Conservation (phyloP, 495 filamentous ascomycete genomes). For the Hypoxylon rickii region DNA sequence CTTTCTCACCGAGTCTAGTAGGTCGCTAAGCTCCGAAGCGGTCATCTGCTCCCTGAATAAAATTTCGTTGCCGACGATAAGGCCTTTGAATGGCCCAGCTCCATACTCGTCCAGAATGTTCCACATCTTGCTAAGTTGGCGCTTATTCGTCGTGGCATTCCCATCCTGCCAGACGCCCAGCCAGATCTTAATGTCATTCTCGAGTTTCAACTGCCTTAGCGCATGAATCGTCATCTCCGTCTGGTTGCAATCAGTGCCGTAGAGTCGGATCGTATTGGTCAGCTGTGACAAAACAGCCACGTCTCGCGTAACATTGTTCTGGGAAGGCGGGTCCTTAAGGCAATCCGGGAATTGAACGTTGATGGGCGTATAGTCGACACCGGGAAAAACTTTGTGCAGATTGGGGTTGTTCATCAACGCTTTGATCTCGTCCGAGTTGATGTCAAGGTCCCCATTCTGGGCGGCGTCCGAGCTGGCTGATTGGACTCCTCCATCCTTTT, state of each 20-base stretch:
- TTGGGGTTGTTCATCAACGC: constrained; percentile 75
- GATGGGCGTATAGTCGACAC: constrained; percentile 95
- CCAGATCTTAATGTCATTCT: constrained; percentile 84
- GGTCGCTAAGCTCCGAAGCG: constrained; percentile 61
- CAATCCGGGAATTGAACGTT: constrained; percentile 91
- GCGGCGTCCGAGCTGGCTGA: constrained; percentile 50
- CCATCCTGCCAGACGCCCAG: constrained; percentile 91
- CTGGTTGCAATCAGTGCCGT: constrained; percentile 98
- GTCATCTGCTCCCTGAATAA: constrained; percentile 80
- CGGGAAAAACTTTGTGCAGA: constrained; percentile 92
- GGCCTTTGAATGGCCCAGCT: constrained; percentile 72
- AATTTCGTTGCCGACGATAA: constrained; percentile 95
- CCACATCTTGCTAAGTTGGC: constrained; percentile 83
- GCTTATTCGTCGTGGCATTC: constrained; percentile 80
- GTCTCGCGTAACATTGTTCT: constrained; percentile 94
- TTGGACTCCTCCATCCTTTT: constrained; percentile 28
- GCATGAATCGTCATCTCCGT: constrained; percentile 92
- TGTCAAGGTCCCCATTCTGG: constrained; percentile 69
- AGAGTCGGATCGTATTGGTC: constrained; percentile 86
- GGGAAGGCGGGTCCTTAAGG: constrained; percentile 73
- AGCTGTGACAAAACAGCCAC: constrained; percentile 89
- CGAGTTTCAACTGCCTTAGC: constrained; percentile 71
- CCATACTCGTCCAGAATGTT: constrained; percentile 72
- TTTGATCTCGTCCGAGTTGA: constrained; percentile 80
- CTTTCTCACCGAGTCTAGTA: constrained; percentile 68